Percentiles rank a stretch among this genome's conserved stretches.
phyloP scores from a whole-genome alignment of 2,329 filamentous ascomycete species.

The Aspergillus sp. region DNA sequence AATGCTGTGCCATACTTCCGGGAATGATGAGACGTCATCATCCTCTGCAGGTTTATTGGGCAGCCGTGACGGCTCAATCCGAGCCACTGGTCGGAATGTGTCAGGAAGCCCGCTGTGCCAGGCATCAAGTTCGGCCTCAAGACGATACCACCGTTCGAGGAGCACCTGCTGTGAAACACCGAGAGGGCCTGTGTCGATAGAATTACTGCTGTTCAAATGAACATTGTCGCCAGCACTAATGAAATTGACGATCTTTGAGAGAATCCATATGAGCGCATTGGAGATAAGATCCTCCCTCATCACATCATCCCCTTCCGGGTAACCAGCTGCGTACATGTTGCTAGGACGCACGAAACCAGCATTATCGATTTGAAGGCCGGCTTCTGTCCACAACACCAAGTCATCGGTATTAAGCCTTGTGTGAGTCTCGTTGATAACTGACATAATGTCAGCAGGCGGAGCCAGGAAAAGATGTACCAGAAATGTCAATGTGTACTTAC shows the following conservation, averaged over 20 bases:
- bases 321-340: constrained; percentile 29
- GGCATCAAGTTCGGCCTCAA: constrained; percentile 53
- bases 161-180: constrained; percentile 36
- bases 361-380: constrained; percentile 55
- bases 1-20: constrained; percentile 60
- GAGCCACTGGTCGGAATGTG: constrained; percentile 55
- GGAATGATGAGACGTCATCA: constrained; percentile 39
- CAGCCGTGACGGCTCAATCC: constrained; percentile 35
- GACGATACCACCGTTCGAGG: constrained; percentile 46
- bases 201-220: constrained; percentile 20
- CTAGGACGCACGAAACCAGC: constrained; percentile 46
- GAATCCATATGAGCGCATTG: constrained; percentile 62
- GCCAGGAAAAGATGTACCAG: too few species aligned
- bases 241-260: constrained; percentile 63
- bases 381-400: constrained; percentile 59
- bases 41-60: constrained; percentile 18
- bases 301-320: constrained; percentile 32
- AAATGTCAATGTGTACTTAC: constrained; percentile 30
- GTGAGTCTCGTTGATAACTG: constrained; percentile 53
- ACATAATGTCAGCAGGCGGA: constrained; percentile 1
- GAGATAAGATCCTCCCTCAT: constrained; percentile 62
- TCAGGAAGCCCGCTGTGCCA: constrained; percentile 58
- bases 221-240: constrained; percentile 54
- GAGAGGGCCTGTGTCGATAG: constrained; percentile 22
- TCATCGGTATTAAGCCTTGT: constrained; percentile 61